Evolutionary conservation across 805 yeast genomes (phyloP), one percentile per base, ranked within the genome.

Genomic region (Saturnispora serradocipensis): DNA sequence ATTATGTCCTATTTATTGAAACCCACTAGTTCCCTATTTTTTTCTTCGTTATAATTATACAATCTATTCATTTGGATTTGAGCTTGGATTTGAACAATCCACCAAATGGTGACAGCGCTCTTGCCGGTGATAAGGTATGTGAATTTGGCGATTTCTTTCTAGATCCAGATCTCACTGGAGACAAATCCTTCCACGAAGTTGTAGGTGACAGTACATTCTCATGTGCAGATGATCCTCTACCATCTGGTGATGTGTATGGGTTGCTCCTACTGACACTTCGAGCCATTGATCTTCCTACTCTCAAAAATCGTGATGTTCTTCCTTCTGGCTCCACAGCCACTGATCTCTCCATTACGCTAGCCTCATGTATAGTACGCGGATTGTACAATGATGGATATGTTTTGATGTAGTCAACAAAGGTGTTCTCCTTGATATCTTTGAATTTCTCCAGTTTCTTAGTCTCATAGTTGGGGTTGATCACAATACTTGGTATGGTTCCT

Each of bases 401-500:
- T n/a, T 51, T 51, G 10, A 59, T 30, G 22, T 42, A 22, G 10
- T 57, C 44, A 32, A 36, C 30, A 40, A 57, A 57, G 11, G 52
- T 35, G 11, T 47, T 8, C 5, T 50, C 46, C 16, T 42, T 30
- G 5, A 13, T 16, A 7, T 40, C 27, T 10, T 5, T n/a, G 9
- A 27, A 15, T 42, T 20, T n/a, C 42, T 24, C 16, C n/a, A 35
- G 16, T 24, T 42, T 5, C n/a, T 20, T 35, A 11, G 13, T 49
- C 48, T 50, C 48, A 47, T 66, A 66, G 28, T 59, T 56, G 10
- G 76, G 76, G 34, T 71, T 69, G 30, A 75, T 74, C 3, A 75
- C 74, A 38, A 73, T 62, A 2, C 74, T 76, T 0, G 80, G 80
- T 6, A 76, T 66, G 1, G 68, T 68, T 7, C 76, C 71, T 50